Conservation (phyloP, 1,139 yeast genomes). For the Saccharomyces uvarum region DNA sequence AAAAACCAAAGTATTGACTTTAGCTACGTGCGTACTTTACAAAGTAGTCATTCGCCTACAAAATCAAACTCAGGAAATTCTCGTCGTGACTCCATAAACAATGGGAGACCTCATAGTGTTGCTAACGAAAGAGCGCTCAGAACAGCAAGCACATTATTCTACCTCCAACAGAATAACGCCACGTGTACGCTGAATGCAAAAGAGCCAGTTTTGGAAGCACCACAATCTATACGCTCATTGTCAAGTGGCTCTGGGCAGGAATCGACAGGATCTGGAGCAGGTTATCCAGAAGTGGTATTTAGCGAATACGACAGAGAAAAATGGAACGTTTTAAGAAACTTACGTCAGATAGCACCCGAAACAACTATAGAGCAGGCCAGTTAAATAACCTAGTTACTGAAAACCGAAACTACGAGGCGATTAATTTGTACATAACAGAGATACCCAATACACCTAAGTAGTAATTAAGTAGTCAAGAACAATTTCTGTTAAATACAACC, state of each 20-base stretch:
- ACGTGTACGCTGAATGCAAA: constrained; percentile 5
- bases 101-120: constrained; percentile 21
- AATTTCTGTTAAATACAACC: no score
- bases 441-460: background rate
- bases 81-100: constrained; percentile 6
- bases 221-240: background rate
- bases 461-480: background rate
- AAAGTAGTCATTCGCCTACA: constrained; percentile 26
- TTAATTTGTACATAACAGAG: background rate
- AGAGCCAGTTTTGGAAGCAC: constrained; percentile 1
- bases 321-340: constrained; percentile 23
- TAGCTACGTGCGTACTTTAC: constrained; percentile 27
- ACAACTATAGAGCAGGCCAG: background rate
- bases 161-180: constrained; percentile 10
- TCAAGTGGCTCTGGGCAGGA: constrained; percentile 1
- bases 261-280: background rate
- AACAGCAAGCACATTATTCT: constrained; percentile 17
- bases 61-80: constrained; percentile 16
- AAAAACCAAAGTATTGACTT: constrained; percentile 28
- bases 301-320: constrained; percentile 30
- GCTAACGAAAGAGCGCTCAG: constrained; percentile 15
- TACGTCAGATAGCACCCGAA: constrained; percentile 9
- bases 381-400: background rate
- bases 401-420: background rate
- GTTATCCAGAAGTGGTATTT: constrained; percentile 22